Percentiles rank a stretch among this genome's conserved stretches.
Evolutionary conservation across 495 filamentous ascomycete species (phyloP).

Genomic region (Penicillium alfredii): DNA sequence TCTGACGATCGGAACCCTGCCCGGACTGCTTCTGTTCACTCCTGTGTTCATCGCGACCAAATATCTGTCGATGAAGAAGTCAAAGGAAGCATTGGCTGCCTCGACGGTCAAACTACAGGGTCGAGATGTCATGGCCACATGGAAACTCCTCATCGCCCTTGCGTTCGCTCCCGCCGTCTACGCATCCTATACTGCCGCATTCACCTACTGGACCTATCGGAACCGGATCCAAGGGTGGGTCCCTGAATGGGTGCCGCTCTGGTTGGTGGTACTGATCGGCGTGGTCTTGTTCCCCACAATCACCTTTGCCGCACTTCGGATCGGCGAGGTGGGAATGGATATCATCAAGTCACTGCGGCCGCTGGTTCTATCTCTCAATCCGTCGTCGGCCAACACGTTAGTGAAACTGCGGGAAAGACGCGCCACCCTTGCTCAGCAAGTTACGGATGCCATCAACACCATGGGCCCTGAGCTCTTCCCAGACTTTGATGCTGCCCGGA

Average conservation of each 20-base stretch:
- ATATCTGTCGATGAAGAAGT: slow-evolving; percentile 84
- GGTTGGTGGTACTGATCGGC: slow-evolving; percentile 62
- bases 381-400: slow-evolving; percentile 76
- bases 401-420: slow-evolving; percentile 70
- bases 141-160: slow-evolving; percentile 92
- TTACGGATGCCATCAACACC: slow-evolving; percentile 88
- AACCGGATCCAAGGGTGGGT: slow-evolving; percentile 76
- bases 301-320: slow-evolving; percentile 89
- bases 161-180: slow-evolving; percentile 85
- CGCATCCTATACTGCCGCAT: slow-evolving; percentile 64
- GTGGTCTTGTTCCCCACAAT: slow-evolving; percentile 80
- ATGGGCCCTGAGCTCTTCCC: slow-evolving; percentile 95
- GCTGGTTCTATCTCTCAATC: slow-evolving; percentile 81
- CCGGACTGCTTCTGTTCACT: slow-evolving; percentile 79
- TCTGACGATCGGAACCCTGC: slow-evolving; percentile 75
- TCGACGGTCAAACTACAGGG: slow-evolving; percentile 93
- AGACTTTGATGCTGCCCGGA: slow-evolving; percentile 81
- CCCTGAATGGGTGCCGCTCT: slow-evolving; percentile 74
- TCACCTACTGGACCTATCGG: slow-evolving; percentile 72
- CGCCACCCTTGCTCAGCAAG: slow-evolving; percentile 67
- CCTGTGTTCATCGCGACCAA: slow-evolving; percentile 90
- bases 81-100: slow-evolving; percentile 80
- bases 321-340: slow-evolving; percentile 97
- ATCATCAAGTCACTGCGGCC: slow-evolving; percentile 92
- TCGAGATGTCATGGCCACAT: slow-evolving; percentile 93